phyloP scores from a whole-genome alignment of 495 filamentous ascomycete species.

The Penicillium salamii region DNA sequence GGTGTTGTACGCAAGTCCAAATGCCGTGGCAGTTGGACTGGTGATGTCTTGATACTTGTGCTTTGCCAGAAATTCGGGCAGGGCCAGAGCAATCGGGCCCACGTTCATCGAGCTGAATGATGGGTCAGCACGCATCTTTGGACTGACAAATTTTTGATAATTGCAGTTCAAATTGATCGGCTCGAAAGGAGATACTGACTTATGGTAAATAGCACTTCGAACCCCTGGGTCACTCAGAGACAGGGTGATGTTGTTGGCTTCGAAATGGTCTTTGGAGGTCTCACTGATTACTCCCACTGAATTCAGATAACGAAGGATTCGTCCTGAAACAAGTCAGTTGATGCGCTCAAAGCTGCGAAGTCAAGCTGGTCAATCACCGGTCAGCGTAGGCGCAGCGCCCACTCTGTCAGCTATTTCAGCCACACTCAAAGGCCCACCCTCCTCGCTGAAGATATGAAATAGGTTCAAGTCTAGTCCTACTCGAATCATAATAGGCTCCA shows the following conservation, averaged over 20 bases:
- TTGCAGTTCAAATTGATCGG: background rate
- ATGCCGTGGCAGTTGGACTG: conserved; percentile 22
- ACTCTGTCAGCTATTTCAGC: conserved; percentile 23
- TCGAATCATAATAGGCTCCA: conserved; percentile 11
- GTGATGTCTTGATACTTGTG: conserved; percentile 33
- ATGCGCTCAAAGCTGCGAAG: background rate
- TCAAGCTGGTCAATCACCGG: no score
- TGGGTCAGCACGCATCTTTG: background rate
- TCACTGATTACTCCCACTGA: conserved; percentile 31
- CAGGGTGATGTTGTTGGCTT: conserved; percentile 29
- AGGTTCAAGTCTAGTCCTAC: conserved; percentile 26
- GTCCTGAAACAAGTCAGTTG: conserved; percentile 15
- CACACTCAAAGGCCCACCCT: conserved; percentile 18
- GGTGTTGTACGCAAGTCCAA: conserved; percentile 33
- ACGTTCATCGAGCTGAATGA: conserved; percentile 21
- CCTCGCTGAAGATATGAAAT: conserved; percentile 27
- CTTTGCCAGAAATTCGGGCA: conserved; percentile 32
- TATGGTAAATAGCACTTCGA: conserved; percentile 18
- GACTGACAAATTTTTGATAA: background rate
- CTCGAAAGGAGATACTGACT: background rate
- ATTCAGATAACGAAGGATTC: conserved; percentile 40
- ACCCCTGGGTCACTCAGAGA: conserved; percentile 9
- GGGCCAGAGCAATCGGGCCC: conserved; percentile 13
- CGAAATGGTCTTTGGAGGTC: conserved; percentile 23
- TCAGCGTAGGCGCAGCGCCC: conserved; percentile 1